A percentile compares a stretch with the other conserved stretches of the same genome.
Conservation (phyloP, 2,329 filamentous ascomycete genomes). For the Penicillium digitatum region DNA sequence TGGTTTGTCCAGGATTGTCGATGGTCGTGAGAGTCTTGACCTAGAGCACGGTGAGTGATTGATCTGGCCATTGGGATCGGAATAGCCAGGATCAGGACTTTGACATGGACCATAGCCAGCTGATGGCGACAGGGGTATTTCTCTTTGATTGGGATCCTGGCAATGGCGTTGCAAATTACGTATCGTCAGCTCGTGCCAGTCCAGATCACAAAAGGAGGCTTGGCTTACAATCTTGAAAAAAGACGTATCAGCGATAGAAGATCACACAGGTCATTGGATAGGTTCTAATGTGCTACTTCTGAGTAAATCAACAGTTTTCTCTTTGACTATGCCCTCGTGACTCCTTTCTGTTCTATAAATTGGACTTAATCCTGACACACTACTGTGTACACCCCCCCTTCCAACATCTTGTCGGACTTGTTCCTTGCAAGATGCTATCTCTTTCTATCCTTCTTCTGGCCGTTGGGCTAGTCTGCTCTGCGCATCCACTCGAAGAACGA, state of each 20-base stretch:
- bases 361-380: neutral
- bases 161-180: neutral
- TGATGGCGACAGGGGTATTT: neutral
- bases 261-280: neutral
- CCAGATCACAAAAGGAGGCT: neutral
- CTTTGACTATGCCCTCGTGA: neutral
- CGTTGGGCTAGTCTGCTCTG: constrained; percentile 4
- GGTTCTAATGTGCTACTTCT: neutral
- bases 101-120: neutral
- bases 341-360: neutral
- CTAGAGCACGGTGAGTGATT: neutral
- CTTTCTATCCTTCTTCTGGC: neutral
- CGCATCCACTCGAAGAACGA: constrained; percentile 7
- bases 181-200: constrained; percentile 3
- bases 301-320: neutral
- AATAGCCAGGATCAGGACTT: neutral
- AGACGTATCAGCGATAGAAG: neutral
- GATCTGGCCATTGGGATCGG: neutral
- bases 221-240: neutral
- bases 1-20: neutral
- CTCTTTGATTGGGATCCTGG: neutral
- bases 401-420: neutral
- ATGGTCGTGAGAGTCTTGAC: neutral
- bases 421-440: constrained; percentile 1
- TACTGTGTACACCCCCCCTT: neutral